phyloP scores from a whole-genome alignment of 2,329 filamentous ascomycete species.

The Colletotrichum horii region DNA sequence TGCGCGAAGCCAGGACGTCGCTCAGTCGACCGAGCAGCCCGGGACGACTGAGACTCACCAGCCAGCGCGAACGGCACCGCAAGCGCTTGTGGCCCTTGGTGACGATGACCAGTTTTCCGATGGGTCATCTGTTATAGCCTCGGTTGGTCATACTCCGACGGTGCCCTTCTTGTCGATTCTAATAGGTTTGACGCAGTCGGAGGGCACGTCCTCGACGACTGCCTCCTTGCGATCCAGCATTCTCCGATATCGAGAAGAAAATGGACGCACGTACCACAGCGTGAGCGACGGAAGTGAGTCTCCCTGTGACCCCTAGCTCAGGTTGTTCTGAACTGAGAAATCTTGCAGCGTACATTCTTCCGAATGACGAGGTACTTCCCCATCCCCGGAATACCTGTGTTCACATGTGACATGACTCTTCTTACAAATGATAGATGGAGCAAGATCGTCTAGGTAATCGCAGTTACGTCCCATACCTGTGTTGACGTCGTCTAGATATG shows the following conservation, averaged over 20 bases:
- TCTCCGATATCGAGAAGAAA: not conserved
- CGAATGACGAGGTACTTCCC: not conserved
- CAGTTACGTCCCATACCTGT: not conserved
- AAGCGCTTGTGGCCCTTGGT: not conserved
- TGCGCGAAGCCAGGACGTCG: not conserved
- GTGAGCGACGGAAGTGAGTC: conserved; percentile 27
- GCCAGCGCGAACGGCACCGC: too few species aligned
- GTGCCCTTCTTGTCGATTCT: not conserved
- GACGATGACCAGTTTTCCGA: not conserved
- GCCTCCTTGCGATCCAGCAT: not conserved
- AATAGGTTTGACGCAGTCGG: not conserved
- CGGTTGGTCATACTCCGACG: not conserved
- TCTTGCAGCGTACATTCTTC: not conserved
- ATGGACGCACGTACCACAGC: not conserved
- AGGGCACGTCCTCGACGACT: not conserved
- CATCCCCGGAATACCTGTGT: not conserved
- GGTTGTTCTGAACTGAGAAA: not conserved
- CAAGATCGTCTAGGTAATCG: not conserved
- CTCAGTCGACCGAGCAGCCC: not conserved
- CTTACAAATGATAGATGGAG: not conserved
- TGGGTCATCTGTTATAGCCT: not conserved
- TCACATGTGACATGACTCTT: not conserved
- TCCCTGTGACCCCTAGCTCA: conserved; percentile 10
- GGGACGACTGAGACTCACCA: not conserved
- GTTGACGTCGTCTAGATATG: not conserved